A percentile compares a stretch with the other conserved stretches of the same genome.
Conservation (phyloP, 108 stramenopile species). For the Bacterosira constricta region DNA sequence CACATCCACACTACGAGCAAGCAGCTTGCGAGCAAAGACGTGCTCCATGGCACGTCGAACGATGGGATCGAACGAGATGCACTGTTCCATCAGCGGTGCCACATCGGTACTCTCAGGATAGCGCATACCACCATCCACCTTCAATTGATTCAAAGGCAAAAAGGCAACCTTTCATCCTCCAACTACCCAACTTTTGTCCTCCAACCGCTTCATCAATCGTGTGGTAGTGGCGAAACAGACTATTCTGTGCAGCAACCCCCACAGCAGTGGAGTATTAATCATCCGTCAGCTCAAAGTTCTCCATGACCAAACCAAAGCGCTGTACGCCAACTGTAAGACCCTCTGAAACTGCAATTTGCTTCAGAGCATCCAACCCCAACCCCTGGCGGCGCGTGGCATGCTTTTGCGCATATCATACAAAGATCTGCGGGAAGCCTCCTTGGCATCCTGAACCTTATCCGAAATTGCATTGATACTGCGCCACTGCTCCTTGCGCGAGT, state of each 20-base stretch:
- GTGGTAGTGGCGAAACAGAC: slow-evolving; percentile 96
- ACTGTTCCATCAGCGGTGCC: slow-evolving; percentile 64
- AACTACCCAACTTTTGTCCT: slow-evolving; percentile 87
- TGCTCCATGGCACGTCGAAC: slow-evolving; percentile 91
- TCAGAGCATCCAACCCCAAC: slow-evolving; percentile 83
- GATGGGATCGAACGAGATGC: slow-evolving; percentile 78
- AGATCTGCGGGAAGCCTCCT: slow-evolving; percentile 59
- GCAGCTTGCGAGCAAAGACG: slow-evolving; percentile 92
- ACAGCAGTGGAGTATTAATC: slow-evolving; percentile 90
- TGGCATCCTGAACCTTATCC: slow-evolving; percentile 68
- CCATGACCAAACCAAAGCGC: slow-evolving; percentile 93
- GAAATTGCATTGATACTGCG: slow-evolving; percentile 62
- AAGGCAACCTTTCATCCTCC: too few species aligned
- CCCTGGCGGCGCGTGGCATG: slow-evolving; percentile 91
- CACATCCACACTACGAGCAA: slow-evolving; percentile 83
- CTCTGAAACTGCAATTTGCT: slow-evolving; percentile 77
- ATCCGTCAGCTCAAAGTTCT: slow-evolving; percentile 85
- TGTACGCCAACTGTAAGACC: slow-evolving; percentile 66
- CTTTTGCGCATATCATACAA: slow-evolving; percentile 68
- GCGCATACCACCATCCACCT: slow-evolving; percentile 54
- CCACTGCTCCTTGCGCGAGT: slow-evolving; percentile 81
- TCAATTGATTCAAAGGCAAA: slow-evolving; percentile 94
- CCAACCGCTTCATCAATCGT: slow-evolving; percentile 86
- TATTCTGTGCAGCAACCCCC: slow-evolving; percentile 94
- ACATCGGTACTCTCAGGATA: slow-evolving; percentile 81